Base-by-base conservation (phyloP, 768 basidiomycete species). In the Phylloporus arenicola region DNA sequence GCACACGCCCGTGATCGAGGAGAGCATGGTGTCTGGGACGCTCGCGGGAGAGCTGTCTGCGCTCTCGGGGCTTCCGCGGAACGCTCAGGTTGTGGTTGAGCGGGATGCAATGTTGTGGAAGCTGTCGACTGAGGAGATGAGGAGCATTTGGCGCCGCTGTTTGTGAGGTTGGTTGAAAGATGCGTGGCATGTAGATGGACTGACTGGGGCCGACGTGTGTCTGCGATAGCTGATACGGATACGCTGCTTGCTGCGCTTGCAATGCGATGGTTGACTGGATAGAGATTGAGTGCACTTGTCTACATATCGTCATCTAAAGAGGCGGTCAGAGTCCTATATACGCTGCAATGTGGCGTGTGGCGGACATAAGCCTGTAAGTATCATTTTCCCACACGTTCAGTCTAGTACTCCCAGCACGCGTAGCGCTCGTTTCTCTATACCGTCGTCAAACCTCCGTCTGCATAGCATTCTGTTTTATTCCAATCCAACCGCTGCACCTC, bases 11-110 rank as follows among this genome's bases (percentile, higher is more conserved):
- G 64, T 69, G 6, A 82, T 92, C 43, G 85, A 88, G 60, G 92
- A 95, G 70, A 89, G 87, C 2, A 95, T 95, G 92, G 90, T 94
- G 0, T 82, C 91, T 3, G 94, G 93, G 3, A 92, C 92, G 0
- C 71, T 97, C 3, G 91, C 94, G 10, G 95, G 95, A 0, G 95
- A 97, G 68, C 67, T 99, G 46, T 85, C 90, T 0, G 88, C 87
- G 33, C 71, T 99, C 12, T 84, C 92, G 9, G 82, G 82, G 19
- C 74, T 85, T 17, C 76, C 82, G 16, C 76, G 95, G 43, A 98
- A 96, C 63, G 87, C 93, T 22, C 89, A 85, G 4, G 90, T 90
- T 31, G 72, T 84, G 0, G 90, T 87, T 3, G 95, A 97, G 67
- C 75, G 82, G 5, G 76, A 82, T 9, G 84, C 81, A 6, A 79